Evolutionary conservation across 805 yeast genomes (phyloP).

Genomic region (Priceomyces medius): DNA sequence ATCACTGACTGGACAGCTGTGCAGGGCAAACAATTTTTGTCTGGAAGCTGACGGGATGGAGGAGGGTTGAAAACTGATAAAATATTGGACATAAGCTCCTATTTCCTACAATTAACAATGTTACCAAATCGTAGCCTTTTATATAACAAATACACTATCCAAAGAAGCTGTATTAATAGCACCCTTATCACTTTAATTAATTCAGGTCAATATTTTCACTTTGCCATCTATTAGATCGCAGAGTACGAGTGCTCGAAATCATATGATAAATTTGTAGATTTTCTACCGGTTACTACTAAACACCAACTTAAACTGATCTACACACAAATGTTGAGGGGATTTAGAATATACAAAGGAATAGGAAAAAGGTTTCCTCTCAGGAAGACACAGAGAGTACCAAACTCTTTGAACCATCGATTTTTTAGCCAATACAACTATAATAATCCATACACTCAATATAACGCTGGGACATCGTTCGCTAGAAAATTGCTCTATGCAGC

Average conservation of each 20-base stretch:
- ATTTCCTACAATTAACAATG: neutral
- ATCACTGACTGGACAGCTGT: constrained; percentile 36
- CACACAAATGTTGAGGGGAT: neutral
- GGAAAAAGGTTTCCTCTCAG: neutral
- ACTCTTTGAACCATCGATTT: neutral
- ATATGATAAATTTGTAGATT: neutral
- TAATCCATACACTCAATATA: constrained; percentile 12
- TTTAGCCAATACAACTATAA: constrained; percentile 10
- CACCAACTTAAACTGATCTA: neutral
- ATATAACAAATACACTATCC: too few species aligned
- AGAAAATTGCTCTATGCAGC: constrained; percentile 13
- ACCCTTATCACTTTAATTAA: too few species aligned
- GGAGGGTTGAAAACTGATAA: constrained; percentile 37
- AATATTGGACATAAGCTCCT: constrained; percentile 31
- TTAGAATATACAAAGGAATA: neutral
- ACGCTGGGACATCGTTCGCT: constrained; percentile 12
- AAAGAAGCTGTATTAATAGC: too few species aligned
- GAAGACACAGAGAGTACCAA: neutral
- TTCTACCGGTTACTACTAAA: neutral
- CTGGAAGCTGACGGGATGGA: constrained; percentile 23
- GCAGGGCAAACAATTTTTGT: constrained; percentile 35
- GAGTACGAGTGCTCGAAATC: constrained; percentile 1
- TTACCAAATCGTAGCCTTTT: neutral
- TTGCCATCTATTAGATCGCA: neutral
- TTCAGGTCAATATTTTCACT: too few species aligned